phyloP scores from a whole-genome alignment of 1,139 yeast species.

The Scheffersomyces titani region DNA sequence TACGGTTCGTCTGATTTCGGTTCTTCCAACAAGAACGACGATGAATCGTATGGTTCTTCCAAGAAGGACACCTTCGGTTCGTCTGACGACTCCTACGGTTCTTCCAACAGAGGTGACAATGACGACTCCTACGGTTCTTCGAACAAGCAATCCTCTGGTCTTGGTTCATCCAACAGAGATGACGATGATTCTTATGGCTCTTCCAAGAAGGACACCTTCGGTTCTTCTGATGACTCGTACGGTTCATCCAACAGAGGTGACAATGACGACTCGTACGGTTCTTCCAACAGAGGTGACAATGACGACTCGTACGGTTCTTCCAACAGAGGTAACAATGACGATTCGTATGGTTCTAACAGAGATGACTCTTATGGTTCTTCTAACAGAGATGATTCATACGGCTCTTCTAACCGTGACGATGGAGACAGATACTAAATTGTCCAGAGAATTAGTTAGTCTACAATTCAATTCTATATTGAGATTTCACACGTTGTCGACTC shows the following conservation, averaged over 20 bases:
- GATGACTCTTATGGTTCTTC: conserved; percentile 6
- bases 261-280: conserved; percentile 11
- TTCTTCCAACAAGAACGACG: conserved; percentile 1
- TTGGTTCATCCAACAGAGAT: conserved; percentile 8
- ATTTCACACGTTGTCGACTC: neutral
- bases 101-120: conserved; percentile 6
- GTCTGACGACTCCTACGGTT: conserved; percentile 8
- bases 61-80: conserved; percentile 10
- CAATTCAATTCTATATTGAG: neutral
- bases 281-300: conserved; percentile 4
- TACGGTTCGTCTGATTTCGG: conserved; percentile 8
- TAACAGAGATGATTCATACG: conserved; percentile 8
- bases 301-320: conserved; percentile 15
- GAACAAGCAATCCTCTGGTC: conserved; percentile 8
- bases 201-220: conserved; percentile 6
- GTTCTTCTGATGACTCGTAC: conserved; percentile 11
- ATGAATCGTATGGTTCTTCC: conserved; percentile 7
- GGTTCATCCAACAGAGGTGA: conserved; percentile 10
- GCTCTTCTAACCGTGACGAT: conserved; percentile 5
- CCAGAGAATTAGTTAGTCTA: neutral
- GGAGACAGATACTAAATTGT: conserved; percentile 1
- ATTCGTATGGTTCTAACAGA: conserved; percentile 16
- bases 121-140: conserved; percentile 11
- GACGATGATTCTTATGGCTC: conserved; percentile 9
- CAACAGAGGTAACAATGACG: conserved; percentile 8